Percentiles rank a stretch among this genome's conserved stretches.
Evolutionary conservation across 1,139 yeast species (phyloP).

Genomic region (Candida anutae): DNA sequence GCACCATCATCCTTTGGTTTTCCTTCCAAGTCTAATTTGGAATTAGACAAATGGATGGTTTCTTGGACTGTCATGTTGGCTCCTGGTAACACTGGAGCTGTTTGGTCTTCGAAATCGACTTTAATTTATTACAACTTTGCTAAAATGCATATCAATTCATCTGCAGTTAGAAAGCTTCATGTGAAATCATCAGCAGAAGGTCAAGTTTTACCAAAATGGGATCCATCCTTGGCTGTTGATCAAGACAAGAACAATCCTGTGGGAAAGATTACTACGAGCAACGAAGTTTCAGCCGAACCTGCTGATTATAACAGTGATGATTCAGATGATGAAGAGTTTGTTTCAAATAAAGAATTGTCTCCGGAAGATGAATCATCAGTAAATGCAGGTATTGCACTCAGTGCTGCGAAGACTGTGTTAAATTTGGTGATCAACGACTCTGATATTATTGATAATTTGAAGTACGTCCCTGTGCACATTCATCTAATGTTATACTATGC

Average conservation of each 20-base stretch:
- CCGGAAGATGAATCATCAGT: constrained; percentile 29
- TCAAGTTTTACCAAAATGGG: constrained; percentile 34
- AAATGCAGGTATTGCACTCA: constrained; percentile 44
- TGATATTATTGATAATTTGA: constrained; percentile 50
- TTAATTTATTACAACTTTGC: constrained; percentile 68
- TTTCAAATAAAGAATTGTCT: constrained; percentile 29
- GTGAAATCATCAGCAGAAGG: constrained; percentile 20
- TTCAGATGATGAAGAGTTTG: constrained; percentile 19
- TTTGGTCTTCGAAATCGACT: constrained; percentile 68
- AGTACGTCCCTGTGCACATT: constrained; percentile 63
- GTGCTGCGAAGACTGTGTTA: constrained; percentile 59
- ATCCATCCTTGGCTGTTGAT: not conserved
- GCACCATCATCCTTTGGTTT: constrained; percentile 58
- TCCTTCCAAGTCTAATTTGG: constrained; percentile 60
- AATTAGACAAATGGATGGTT: constrained; percentile 73
- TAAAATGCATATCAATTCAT: constrained; percentile 63
- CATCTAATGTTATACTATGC: constrained; percentile 68
- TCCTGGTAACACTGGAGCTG: constrained; percentile 50
- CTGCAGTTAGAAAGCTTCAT: constrained; percentile 43
- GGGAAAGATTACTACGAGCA: not conserved
- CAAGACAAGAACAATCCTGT: not conserved
- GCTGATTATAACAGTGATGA: constrained; percentile 7
- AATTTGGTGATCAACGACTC: constrained; percentile 51
- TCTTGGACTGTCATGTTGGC: constrained; percentile 68
- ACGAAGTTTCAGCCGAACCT: not conserved